Evolutionary conservation across 257 asterid species (phyloP).

Genomic region (Lavandula angustifolia): DNA sequence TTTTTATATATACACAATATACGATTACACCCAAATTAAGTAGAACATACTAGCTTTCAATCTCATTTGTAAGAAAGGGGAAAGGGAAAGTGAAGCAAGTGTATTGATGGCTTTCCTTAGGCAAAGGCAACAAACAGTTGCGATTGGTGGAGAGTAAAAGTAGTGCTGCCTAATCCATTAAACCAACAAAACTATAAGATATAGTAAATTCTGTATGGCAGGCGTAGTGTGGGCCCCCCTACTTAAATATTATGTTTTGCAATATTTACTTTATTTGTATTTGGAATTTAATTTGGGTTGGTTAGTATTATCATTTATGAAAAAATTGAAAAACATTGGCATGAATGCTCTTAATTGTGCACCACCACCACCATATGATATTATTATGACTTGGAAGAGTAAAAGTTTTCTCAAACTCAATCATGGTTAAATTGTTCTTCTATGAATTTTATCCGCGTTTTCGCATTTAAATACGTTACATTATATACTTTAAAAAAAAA

Average conservation of each 20-base stretch:
- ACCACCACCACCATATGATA: background rate
- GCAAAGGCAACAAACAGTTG: slow-evolving; percentile 29
- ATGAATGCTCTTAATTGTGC: slow-evolving; percentile 27
- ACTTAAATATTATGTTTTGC: slow-evolving; percentile 3
- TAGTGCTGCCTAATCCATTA: slow-evolving; percentile 27
- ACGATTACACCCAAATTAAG: no score
- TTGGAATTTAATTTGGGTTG: slow-evolving; percentile 21
- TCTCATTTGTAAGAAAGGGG: background rate
- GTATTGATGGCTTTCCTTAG: slow-evolving; percentile 18
- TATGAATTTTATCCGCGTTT: background rate
- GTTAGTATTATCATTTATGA: slow-evolving; percentile 15
- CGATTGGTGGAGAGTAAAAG: slow-evolving; percentile 33
- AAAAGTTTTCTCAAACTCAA: slow-evolving; percentile 13
- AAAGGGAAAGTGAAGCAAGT: slow-evolving; percentile 9
- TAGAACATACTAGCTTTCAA: no score
- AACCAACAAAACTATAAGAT: background rate
- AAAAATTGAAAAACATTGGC: slow-evolving; percentile 2
- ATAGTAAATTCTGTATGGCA: background rate
- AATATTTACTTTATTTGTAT: background rate
- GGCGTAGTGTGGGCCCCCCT: slow-evolving; percentile 19
- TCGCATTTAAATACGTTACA: background rate
- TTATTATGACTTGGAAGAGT: slow-evolving; percentile 12
- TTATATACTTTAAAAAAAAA: no score
- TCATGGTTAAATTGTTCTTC: background rate
- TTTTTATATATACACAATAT: no score